Conservation (phyloP, 148 eudicot genomes). For the Vaccinium myrtillus region DNA sequence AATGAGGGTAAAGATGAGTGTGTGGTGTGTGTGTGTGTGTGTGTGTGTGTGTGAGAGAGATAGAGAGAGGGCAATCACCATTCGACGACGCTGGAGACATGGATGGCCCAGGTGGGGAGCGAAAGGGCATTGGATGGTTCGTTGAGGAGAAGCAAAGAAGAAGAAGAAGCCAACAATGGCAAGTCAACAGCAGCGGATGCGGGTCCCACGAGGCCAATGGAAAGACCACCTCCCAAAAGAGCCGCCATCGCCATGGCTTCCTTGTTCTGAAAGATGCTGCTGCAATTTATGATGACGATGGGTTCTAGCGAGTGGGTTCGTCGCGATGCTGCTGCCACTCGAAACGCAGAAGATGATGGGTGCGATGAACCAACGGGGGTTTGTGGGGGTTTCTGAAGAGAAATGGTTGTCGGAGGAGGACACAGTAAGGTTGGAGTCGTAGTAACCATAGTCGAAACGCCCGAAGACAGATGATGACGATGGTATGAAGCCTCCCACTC, state of each 20-base stretch:
- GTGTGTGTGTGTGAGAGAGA: neutral
- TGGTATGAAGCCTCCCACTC: neutral
- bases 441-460: conserved; percentile 15
- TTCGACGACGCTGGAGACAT: conserved; percentile 91
- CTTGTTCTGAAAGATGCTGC: conserved; percentile 11
- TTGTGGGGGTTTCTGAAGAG: conserved; percentile 20
- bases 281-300: neutral
- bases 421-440: conserved; percentile 12
- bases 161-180: conserved; percentile 42
- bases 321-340: conserved; percentile 13
- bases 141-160: conserved; percentile 29
- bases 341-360: neutral
- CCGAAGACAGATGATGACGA: neutral
- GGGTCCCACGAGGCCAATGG: conserved; percentile 51
- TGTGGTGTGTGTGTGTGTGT: no score
- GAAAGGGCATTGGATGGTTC: conserved; percentile 96
- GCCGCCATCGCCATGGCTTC: conserved; percentile 27
- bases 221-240: conserved; percentile 54
- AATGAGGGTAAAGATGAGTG: no score
- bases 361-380: conserved; percentile 13
- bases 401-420: conserved; percentile 15
- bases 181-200: conserved; percentile 40
- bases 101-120: conserved; percentile 90
- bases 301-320: conserved; percentile 25
- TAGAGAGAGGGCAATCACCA: conserved; percentile 44